Evolutionary conservation across 129 eudicot species (phyloP).

Genomic region (Mikania micrantha): DNA sequence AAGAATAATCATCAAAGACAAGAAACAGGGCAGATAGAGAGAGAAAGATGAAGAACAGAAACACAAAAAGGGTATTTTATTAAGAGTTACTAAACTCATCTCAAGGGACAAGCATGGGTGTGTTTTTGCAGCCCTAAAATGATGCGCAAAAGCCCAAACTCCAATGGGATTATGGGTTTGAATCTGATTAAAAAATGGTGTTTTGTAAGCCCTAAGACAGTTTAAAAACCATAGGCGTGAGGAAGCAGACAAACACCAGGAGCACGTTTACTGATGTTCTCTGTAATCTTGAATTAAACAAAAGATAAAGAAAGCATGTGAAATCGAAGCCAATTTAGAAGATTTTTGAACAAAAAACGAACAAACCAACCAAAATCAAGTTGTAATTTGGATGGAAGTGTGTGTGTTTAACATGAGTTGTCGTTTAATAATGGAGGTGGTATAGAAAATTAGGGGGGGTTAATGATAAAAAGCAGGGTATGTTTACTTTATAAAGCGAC

Average conservation of each 20-base stretch:
- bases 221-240: slow-evolving; percentile 38
- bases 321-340: slow-evolving; percentile 18
- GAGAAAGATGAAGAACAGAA: background rate
- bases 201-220: slow-evolving; percentile 24
- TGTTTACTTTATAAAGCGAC: slow-evolving; percentile 49
- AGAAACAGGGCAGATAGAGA: background rate
- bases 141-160: slow-evolving; percentile 51
- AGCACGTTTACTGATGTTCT: slow-evolving; percentile 53
- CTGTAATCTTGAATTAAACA: slow-evolving; percentile 20
- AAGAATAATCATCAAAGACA: slow-evolving; percentile 21
- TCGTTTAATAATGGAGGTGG: slow-evolving; percentile 22
- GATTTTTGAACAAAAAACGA: slow-evolving; percentile 20
- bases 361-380: slow-evolving; percentile 8
- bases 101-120: slow-evolving; percentile 63
- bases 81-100: background rate
- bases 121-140: slow-evolving; percentile 54
- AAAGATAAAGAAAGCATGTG: slow-evolving; percentile 13
- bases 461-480: slow-evolving; percentile 13
- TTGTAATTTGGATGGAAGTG: slow-evolving; percentile 27
- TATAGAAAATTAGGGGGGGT: slow-evolving; percentile 8
- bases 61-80: slow-evolving; percentile 16
- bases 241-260: slow-evolving; percentile 52
- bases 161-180: slow-evolving; percentile 42
- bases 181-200: slow-evolving; percentile 28
- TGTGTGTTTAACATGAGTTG: slow-evolving; percentile 17